Conservation (phyloP, 768 basidiomycete genomes). For the Flagelloscypha sp. region DNA sequence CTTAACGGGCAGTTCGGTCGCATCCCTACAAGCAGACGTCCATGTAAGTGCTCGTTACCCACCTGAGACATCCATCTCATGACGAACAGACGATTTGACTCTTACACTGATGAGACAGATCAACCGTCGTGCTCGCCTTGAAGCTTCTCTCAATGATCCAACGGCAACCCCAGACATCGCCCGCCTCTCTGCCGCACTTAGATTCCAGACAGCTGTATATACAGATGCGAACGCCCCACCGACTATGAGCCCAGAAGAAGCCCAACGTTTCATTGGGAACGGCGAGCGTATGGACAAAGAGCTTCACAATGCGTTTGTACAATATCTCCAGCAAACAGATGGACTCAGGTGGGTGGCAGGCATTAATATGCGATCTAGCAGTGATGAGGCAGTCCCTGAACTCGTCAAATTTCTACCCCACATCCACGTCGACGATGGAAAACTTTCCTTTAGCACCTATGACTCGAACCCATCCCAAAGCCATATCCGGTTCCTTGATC, state of each 20-base stretch:
- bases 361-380: conserved; percentile 3
- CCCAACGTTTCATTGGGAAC: too few relatives aligned
- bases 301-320: not conserved
- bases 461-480: conserved; percentile 2
- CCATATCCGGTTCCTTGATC: conserved; percentile 7
- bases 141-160: conserved; percentile 5
- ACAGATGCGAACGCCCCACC: too few relatives aligned
- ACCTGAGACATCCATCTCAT: not conserved
- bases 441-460: conserved; percentile 5
- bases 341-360: conserved; percentile 5
- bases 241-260: too few relatives aligned
- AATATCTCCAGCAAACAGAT: conserved; percentile 4
- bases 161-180: not conserved
- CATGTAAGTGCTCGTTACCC: conserved; percentile 6
- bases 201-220: not conserved
- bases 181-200: conserved; percentile 6
- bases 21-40: conserved; percentile 10
- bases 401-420: conserved; percentile 4
- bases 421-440: conserved; percentile 5
- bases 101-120: conserved; percentile 10
- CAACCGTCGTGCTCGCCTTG: conserved; percentile 4
- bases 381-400: conserved; percentile 9
- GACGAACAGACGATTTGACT: conserved; percentile 11
- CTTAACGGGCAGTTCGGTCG: conserved; percentile 10
- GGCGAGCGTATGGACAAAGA: conserved; percentile 4